Percentiles rank a stretch among this genome's conserved stretches.
Evolutionary conservation across 305 asterid genomes (phyloP).

Genomic region (Rubia balearica): DNA sequence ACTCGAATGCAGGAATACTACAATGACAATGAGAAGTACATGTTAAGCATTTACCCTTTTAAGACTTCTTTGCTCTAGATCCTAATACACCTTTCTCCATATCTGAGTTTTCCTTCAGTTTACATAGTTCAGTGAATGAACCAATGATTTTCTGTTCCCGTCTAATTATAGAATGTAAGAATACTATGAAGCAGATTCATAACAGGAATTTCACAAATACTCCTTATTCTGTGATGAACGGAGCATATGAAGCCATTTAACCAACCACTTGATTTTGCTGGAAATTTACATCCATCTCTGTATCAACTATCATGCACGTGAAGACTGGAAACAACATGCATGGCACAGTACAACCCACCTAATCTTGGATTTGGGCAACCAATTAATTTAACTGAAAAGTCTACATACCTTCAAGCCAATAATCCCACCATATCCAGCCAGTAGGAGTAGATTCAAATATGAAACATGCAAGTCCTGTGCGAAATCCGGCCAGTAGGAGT

Average conservation of each 20-base stretch:
- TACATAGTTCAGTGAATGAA: neutral
- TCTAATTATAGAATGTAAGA: neutral
- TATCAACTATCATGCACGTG: neutral
- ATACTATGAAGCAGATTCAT: neutral
- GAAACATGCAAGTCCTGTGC: slow-evolving; percentile 1
- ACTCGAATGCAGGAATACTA: neutral
- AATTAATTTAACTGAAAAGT: neutral
- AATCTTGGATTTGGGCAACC: neutral
- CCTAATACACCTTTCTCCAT: neutral
- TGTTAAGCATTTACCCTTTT: neutral
- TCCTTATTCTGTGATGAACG: neutral
- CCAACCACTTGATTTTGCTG: neutral
- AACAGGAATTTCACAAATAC: neutral
- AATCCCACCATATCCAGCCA: neutral
- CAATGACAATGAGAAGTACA: neutral
- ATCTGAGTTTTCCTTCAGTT: neutral
- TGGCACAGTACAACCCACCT: neutral
- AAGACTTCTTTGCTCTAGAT: neutral
- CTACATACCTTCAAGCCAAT: slow-evolving; percentile 13
- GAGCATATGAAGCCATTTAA: neutral
- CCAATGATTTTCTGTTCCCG: neutral
- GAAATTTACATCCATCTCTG: neutral
- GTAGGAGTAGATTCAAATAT: neutral
- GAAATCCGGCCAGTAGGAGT: neutral
- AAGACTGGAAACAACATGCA: neutral